phyloP scores from a whole-genome alignment of 768 basidiomycete species.

The Suillus americanus region DNA sequence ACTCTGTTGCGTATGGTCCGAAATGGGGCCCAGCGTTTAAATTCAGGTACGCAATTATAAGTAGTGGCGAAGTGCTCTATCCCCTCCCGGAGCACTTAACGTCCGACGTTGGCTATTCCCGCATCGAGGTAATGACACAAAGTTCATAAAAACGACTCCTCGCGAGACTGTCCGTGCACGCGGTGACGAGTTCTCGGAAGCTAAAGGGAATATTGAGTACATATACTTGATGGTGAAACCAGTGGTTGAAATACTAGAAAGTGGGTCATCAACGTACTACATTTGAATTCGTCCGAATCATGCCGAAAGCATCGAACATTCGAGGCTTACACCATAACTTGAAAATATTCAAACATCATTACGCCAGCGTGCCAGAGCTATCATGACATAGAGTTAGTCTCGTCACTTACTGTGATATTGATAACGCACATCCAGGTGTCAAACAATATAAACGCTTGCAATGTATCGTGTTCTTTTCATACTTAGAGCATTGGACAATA shows the following conservation, averaged over 20 bases:
- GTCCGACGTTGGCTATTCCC: no score
- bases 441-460: background rate
- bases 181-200: background rate
- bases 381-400: background rate
- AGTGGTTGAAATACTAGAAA: background rate
- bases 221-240: background rate
- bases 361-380: background rate
- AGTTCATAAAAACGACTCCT: background rate
- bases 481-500: no score
- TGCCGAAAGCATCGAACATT: background rate
- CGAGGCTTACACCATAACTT: background rate
- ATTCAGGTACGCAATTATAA: background rate
- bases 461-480: background rate
- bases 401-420: background rate
- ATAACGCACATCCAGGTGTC: background rate
- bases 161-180: background rate
- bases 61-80: background rate
- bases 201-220: background rate
- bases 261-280: background rate
- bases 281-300: background rate
- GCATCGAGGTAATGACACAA: background rate
- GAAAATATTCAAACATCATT: background rate
- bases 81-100: no score
- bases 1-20: background rate
- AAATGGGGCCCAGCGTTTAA: background rate